Evolutionary conservation across 2,329 filamentous ascomycete genomes (phyloP).

Genomic region (Aspergillus tanneri): DNA sequence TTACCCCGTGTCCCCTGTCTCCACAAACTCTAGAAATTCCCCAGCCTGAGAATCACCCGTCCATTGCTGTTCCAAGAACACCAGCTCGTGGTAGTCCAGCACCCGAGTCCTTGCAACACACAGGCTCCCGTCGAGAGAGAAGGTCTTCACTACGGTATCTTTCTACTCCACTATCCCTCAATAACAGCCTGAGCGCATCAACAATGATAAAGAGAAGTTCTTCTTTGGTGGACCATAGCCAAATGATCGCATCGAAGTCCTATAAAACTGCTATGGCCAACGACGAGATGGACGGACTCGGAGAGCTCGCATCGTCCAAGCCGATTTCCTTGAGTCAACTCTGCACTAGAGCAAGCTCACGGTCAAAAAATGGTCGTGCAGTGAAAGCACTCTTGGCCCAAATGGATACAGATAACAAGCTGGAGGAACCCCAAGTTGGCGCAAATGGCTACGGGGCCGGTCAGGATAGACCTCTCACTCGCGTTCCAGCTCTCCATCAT

Average conservation of each 20-base stretch:
- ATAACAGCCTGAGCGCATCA: not conserved
- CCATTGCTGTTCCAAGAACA: no score
- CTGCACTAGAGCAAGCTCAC: constrained; percentile 16
- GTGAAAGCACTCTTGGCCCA: constrained; percentile 18
- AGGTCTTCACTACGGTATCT: no score
- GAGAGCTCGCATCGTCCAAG: constrained; percentile 25
- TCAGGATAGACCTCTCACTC: constrained; percentile 11
- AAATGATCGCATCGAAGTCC: not conserved
- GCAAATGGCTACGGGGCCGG: no score
- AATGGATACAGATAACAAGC: constrained; percentile 3
- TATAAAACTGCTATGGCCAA: not conserved
- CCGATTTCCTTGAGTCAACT: constrained; percentile 25
- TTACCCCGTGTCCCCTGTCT: no score
- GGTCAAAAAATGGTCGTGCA: constrained; percentile 21
- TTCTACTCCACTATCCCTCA: no score
- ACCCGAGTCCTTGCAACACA: no score
- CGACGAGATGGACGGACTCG: constrained; percentile 21
- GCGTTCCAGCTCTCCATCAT: constrained; percentile 9
- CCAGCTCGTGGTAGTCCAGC: no score
- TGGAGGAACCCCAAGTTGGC: constrained; percentile 1
- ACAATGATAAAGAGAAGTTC: not conserved
- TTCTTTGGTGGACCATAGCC: not conserved
- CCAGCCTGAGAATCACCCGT: not conserved
- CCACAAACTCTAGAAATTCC: not conserved
- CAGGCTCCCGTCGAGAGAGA: no score